Percentiles rank a stretch among this genome's conserved stretches.
Evolutionary conservation across 176 grass and related monocot species (phyloP).

Genomic region (Eleusine coracana): DNA sequence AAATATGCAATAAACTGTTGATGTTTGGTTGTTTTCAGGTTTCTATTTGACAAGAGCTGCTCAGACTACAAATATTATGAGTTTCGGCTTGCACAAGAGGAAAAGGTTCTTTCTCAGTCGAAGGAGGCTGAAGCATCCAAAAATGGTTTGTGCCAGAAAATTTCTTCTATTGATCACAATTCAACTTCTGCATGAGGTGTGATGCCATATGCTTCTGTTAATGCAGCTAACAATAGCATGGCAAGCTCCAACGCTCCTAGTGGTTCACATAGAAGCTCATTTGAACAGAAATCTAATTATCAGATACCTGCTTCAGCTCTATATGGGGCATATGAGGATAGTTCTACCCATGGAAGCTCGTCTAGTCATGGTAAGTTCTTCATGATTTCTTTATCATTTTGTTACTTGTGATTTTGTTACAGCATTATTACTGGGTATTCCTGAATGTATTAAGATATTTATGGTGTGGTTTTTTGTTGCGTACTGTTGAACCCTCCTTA

Average conservation of each 20-base stretch:
- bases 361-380: constrained; percentile 52
- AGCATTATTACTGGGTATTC: neutral
- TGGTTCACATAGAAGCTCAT: constrained; percentile 52
- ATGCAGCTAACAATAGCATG: constrained; percentile 49
- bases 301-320: constrained; percentile 79
- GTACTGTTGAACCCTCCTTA: neutral
- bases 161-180: neutral
- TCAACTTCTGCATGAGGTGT: neutral
- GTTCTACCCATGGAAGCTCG: constrained; percentile 56
- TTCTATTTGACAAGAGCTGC: constrained; percentile 92
- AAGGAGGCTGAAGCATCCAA: constrained; percentile 62
- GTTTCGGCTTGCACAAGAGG: constrained; percentile 74
- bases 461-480: neutral
- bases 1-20: constrained; percentile 10
- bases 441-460: constrained; percentile 15
- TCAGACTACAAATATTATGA: constrained; percentile 94
- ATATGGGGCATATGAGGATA: constrained; percentile 70
- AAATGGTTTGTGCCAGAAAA: constrained; percentile 45
- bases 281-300: constrained; percentile 73
- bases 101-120: constrained; percentile 62
- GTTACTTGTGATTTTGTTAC: neutral
- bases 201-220: constrained; percentile 20
- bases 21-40: constrained; percentile 57
- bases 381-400: constrained; percentile 14
- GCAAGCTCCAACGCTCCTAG: constrained; percentile 53